phyloP scores from a whole-genome alignment of 1,284 basidiomycete genomes.

The Austroboletus niveus region DNA sequence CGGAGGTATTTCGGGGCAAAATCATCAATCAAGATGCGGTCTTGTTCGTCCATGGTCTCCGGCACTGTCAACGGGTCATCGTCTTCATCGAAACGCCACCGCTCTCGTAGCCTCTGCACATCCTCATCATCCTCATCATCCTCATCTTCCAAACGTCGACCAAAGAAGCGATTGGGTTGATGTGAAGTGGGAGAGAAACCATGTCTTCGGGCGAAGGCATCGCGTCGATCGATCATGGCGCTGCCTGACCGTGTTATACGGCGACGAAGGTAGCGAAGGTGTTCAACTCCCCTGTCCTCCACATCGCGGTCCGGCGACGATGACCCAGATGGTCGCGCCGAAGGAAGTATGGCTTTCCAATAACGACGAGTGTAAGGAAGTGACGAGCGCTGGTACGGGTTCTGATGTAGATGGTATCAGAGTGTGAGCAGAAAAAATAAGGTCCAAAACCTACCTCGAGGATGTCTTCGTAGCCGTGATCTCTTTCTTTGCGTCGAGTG shows the following conservation, averaged over 20 bases:
- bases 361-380: slow-evolving; percentile 50
- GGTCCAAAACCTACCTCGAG: slow-evolving; percentile 59
- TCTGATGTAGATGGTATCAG: slow-evolving; percentile 37
- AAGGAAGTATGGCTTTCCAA: slow-evolving; percentile 58
- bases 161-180: slow-evolving; percentile 12
- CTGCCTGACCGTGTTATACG: slow-evolving; percentile 83
- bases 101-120: slow-evolving; percentile 48
- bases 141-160: slow-evolving; percentile 24
- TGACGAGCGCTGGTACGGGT: slow-evolving; percentile 56
- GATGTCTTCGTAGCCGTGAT: slow-evolving; percentile 84
- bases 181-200: slow-evolving; percentile 23
- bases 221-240: slow-evolving; percentile 73
- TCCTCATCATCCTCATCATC: slow-evolving; percentile 43
- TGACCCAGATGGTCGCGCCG: slow-evolving; percentile 35
- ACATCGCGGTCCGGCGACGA: slow-evolving; percentile 35
- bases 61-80: slow-evolving; percentile 56
- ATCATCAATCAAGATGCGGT: slow-evolving; percentile 68
- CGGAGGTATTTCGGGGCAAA: slow-evolving; percentile 60
- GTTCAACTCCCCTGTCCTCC: slow-evolving; percentile 33
- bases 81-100: slow-evolving; percentile 71
- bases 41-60: slow-evolving; percentile 66
- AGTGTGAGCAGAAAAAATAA: background rate
- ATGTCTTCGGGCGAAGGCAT: slow-evolving; percentile 31
- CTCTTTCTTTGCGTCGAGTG: slow-evolving; percentile 66
- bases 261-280: slow-evolving; percentile 60